Evolutionary conservation across 2,329 filamentous ascomycete species (phyloP), one percentile per base, ranked within the genome.

Genomic region (Camillea tinctor): DNA sequence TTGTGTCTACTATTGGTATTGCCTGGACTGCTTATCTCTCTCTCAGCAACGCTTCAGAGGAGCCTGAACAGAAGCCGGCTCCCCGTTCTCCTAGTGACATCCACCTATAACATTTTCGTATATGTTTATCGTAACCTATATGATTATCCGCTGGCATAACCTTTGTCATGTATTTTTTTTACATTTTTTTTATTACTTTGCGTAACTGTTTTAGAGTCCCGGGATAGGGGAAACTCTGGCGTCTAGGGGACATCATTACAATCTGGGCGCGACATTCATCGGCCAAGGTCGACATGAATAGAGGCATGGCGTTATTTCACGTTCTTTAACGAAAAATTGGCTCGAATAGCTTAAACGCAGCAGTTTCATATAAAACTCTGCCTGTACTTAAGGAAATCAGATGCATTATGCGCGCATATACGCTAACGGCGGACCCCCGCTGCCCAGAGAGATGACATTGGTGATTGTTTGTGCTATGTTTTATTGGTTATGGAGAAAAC

Each of bases 1-100:
- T 99, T 73, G 94, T 97, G 8, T 97, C 94, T 17, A 96, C 92
- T 8, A 79, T 99, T 58, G 94, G 94, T 82, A 98, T 98, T 70
- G 93, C 93, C 36, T 98, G 94, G 95, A 98, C 95, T 11, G 94
- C 93, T 20, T 99, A 97, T 76, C 86, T 99, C 11, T 97, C 93
- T 2, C 84, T 99, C 55, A 91, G 90, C 63, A 98, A 98, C 77
- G 89, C 93, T 4, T 82, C 92, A 2, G 92, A 96, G 61, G 90
- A 94, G 56, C 82, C 80, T 15, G 77, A 75, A 53, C 69, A 67
- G 59, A 70, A 71, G 44, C 55, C 66, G 48, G 66, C 69, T 15
- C 69, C 69, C 7, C 69, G 73, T 56, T 71, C 74, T 17, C 68
- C 74, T 19, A 71, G 36, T n/a, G 36, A 73, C 55, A 75, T 79